These are phyloP conservation scores for Penicillium frequentans DNA, from an alignment of 2,329 filamentous ascomycete genomes.

Conservation along the genomic window DNA sequence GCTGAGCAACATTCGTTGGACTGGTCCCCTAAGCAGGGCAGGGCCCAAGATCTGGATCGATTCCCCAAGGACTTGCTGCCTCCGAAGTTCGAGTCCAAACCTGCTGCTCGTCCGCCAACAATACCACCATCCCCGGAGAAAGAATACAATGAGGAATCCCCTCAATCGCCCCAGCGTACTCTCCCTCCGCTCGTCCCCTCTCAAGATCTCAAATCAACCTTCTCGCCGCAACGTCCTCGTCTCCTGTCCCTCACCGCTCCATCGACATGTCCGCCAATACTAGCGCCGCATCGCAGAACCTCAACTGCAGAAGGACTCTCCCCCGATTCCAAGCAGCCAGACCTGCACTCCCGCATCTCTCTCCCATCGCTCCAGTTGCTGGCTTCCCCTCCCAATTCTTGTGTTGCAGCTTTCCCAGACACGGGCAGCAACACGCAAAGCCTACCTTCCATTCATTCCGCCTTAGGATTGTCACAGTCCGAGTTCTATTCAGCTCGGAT, in stretches of 20 bases:
- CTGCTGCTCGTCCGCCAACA: not conserved
- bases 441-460: slow-evolving; percentile 43
- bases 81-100: not conserved
- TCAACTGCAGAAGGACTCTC: slow-evolving; percentile 21
- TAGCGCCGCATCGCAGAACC: slow-evolving; percentile 2
- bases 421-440: slow-evolving; percentile 29
- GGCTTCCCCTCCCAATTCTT: slow-evolving; percentile 37
- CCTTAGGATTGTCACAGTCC: slow-evolving; percentile 35
- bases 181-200: not conserved
- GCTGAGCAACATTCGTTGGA: slow-evolving; percentile 56
- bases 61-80: not conserved
- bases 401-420: slow-evolving; percentile 34
- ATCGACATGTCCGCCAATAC: not conserved
- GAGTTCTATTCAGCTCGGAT: slow-evolving; percentile 26
- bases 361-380: slow-evolving; percentile 44
- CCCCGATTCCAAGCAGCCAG: slow-evolving; percentile 25
- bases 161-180: not conserved
- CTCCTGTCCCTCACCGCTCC: slow-evolving; percentile 8
- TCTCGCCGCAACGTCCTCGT: slow-evolving; percentile 3
- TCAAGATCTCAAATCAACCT: not conserved
- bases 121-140: not conserved
- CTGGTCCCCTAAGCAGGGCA: not conserved
- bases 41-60: not conserved
- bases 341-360: slow-evolving; percentile 29
- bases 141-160: not conserved